phyloP scores from a whole-genome alignment of 495 filamentous ascomycete genomes.

The Parathielavia appendiculata region DNA sequence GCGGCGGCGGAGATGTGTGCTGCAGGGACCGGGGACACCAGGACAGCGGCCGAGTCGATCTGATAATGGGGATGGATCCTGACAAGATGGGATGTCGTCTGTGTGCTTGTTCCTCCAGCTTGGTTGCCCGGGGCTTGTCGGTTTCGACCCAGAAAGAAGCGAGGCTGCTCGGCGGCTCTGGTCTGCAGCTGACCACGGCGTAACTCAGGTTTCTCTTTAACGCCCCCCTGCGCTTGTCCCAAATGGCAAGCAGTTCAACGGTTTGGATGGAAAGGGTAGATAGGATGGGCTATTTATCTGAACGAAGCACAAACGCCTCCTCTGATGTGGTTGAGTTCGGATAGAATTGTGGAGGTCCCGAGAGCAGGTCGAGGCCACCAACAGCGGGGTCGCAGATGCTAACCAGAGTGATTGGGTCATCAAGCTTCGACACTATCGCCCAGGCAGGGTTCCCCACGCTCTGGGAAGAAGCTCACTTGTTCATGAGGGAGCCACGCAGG shows the following conservation, averaged over 20 bases:
- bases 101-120: background rate
- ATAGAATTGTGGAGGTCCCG: constrained; percentile 10
- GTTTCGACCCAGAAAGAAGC: background rate
- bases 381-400: constrained; percentile 29
- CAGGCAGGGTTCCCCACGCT: constrained; percentile 31
- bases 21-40: constrained; percentile 8
- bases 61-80: constrained; percentile 9
- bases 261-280: constrained; percentile 2
- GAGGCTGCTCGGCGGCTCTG: background rate
- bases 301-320: constrained; percentile 12
- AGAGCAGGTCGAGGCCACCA: constrained; percentile 23
- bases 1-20: constrained; percentile 10
- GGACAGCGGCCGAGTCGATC: constrained; percentile 14
- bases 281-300: constrained; percentile 21
- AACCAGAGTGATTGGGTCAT: constrained; percentile 26
- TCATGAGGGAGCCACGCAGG: background rate
- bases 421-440: constrained; percentile 18
- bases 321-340: background rate
- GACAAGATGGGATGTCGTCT: constrained; percentile 6
- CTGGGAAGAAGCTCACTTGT: constrained; percentile 13
- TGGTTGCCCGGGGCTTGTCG: background rate
- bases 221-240: too few species aligned
- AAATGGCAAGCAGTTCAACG: background rate
- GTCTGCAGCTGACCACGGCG: background rate
- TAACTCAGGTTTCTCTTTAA: background rate